Evolutionary conservation across 495 filamentous ascomycete genomes (phyloP), one percentile per base, ranked within the genome.

Genomic region (Talaromyces ruber): DNA sequence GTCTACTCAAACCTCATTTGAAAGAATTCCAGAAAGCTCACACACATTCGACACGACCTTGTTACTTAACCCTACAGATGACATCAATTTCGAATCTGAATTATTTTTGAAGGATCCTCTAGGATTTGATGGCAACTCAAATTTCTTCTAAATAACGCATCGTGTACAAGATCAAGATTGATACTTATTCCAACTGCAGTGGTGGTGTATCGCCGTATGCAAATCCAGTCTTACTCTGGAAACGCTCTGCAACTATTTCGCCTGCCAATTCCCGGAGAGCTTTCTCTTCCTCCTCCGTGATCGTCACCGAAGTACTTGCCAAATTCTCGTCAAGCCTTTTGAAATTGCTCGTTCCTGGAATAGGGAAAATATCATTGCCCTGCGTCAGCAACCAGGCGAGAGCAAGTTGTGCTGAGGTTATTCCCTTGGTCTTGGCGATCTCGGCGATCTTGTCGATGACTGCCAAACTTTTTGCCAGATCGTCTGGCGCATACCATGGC

Each of bases 371-470:
- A 64, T 86, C 82, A 21, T 79, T 70, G 0, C 85, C 85, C 64
- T 84, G 71, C 1, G 72, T 68, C 51, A 69, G 70, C 1, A 84
- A 75, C 89, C 90, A 96, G 21, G 73, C 79, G 53, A 94, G 75
- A 14, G 88, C 89, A 29, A 93, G 70, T 75, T 93, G 89, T 0
- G 83, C 83, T 1, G 85, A 68, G 8, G 85, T 89, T 64, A 82
- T 84, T 5, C 82, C 82, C 76, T 91, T 93, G 65, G 72, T 68
- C 66, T 74, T 66, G 2, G 91, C 90, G 55, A 93, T 59, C 30
- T 76, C 76, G 66, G 84, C 75, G n/a, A 93, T 66, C 57, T 83
- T 77, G 6, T 73, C 51, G 14, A 85, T 84, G 18, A 93, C 80
- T 70, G 81, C 67, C 6, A 91, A 59, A 71, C 93, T 93, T 66